These are phyloP conservation scores for Lactarius tabidus DNA, from an alignment of 768 basidiomycete species.

Conservation along the genomic window DNA sequence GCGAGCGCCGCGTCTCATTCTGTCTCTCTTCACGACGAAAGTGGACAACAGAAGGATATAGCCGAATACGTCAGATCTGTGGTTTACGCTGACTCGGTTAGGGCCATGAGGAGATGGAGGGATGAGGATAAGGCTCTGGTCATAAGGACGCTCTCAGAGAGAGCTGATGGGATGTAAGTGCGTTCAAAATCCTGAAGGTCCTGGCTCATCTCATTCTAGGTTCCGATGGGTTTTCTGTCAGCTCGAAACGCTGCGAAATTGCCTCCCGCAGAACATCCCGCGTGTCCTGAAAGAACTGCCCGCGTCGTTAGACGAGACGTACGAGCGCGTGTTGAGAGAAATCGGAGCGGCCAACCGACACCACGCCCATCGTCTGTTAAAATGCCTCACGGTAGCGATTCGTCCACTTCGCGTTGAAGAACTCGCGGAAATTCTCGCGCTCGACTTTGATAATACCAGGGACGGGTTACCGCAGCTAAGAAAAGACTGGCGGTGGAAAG, in stretches of 20 bases:
- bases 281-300: neutral
- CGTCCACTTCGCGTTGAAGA: neutral
- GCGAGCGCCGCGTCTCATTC: no score
- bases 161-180: neutral
- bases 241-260: neutral
- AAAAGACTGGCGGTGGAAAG: neutral
- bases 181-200: neutral
- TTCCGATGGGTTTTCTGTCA: neutral
- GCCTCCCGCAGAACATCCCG: neutral
- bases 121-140: neutral
- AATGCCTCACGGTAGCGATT: neutral
- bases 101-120: slow-evolving; percentile 36
- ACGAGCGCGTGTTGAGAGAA: neutral
- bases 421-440: neutral
- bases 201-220: neutral
- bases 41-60: no score
- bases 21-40: no score
- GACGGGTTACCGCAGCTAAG: neutral
- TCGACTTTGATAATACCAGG: neutral
- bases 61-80: no score
- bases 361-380: neutral
- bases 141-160: neutral
- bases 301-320: neutral
- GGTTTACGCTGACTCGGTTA: no score
- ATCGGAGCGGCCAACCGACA: neutral